phyloP scores from a whole-genome alignment of 1,284 basidiomycete genomes.

The Puccinia hordei region DNA sequence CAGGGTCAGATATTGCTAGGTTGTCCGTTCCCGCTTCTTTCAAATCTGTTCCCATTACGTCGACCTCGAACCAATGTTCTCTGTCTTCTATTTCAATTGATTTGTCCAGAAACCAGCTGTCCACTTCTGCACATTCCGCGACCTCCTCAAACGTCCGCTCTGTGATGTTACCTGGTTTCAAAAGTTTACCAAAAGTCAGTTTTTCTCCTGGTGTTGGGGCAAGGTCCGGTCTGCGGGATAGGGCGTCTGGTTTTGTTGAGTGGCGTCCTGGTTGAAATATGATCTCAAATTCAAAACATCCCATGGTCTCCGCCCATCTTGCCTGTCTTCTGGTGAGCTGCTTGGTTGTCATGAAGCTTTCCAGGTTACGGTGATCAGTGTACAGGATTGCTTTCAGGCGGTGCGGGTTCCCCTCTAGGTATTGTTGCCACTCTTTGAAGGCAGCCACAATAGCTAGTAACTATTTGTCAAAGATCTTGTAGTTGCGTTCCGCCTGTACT shows the following conservation, averaged over 20 bases:
- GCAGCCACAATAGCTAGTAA: background rate
- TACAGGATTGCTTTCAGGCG: slow-evolving; percentile 1
- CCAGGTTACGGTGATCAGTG: slow-evolving; percentile 18
- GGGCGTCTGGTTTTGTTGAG: background rate
- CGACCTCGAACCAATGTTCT: too few species aligned
- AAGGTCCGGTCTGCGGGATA: background rate
- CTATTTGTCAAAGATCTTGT: slow-evolving; percentile 32
- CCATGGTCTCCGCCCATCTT: background rate
- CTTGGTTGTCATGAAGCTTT: slow-evolving; percentile 24
- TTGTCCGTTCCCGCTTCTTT: too few species aligned
- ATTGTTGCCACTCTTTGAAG: background rate
- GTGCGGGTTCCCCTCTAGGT: too few species aligned
- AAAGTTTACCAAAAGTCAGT: background rate
- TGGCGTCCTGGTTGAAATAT: background rate
- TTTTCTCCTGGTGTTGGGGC: background rate
- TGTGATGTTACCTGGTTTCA: too few species aligned
- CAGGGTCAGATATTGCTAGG: too few species aligned
- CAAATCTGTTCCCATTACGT: too few species aligned
- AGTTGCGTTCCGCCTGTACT: background rate
- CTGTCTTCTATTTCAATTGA: too few species aligned
- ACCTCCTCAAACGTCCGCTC: too few species aligned
- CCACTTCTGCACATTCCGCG: background rate
- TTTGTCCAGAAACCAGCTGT: too few species aligned
- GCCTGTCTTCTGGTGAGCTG: too few species aligned
- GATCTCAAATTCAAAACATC: slow-evolving; percentile 10